These are phyloP conservation scores for Naganishia vishniacii DNA, from an alignment of 768 basidiomycete species.

Conservation along the genomic window DNA sequence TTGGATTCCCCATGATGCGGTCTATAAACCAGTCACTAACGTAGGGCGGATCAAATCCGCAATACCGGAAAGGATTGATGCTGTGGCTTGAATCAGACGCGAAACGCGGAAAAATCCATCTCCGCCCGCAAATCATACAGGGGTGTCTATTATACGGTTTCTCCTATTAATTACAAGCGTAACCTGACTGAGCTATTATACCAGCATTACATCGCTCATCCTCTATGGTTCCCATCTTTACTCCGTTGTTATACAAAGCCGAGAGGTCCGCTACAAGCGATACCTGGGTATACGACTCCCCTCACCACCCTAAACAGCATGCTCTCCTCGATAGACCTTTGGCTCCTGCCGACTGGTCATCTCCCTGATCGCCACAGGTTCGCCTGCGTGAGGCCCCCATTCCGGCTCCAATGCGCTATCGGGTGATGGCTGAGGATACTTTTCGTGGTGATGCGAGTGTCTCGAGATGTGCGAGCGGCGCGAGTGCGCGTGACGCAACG, in stretches of 20 bases:
- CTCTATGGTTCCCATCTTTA: not conserved
- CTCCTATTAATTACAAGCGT: too few species aligned
- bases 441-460: not conserved
- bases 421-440: not conserved
- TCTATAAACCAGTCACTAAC: too few species aligned
- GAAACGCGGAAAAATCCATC: too few species aligned
- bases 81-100: too few species aligned
- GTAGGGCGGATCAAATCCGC: too few species aligned
- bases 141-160: too few species aligned
- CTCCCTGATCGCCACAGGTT: constrained; percentile 5
- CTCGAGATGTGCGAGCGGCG: not conserved
- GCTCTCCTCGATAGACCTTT: constrained; percentile 6
- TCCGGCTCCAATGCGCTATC: constrained; percentile 25
- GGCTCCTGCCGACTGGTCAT: constrained; percentile 10
- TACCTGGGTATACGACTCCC: not conserved
- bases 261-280: not conserved
- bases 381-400: constrained; percentile 21
- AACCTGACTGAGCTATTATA: too few species aligned
- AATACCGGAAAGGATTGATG: too few species aligned
- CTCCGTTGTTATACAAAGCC: not conserved
- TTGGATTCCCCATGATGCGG: too few species aligned
- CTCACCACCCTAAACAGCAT: not conserved
- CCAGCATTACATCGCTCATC: too few species aligned
- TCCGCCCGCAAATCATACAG: too few species aligned
- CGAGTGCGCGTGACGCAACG: not conserved